Base-by-base conservation (phyloP, 495 filamentous ascomycete species). In the Parathielavia appendiculata region DNA sequence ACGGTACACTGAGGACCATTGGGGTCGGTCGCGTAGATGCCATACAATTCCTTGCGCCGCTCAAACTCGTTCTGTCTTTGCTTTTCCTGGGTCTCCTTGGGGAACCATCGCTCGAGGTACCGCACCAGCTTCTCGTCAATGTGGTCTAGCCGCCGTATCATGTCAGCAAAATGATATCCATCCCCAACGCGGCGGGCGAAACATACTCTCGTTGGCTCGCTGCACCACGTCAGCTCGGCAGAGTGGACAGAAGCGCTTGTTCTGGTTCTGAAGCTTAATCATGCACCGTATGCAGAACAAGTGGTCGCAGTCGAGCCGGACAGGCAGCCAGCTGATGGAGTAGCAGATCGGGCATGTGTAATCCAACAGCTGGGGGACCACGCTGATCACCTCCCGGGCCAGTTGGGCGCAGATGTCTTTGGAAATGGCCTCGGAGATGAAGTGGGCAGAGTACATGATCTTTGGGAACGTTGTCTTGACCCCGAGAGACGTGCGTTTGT, bases 341-440 rank as follows among this genome's bases (percentile, higher is more conserved):
- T 80, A 80, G 41, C 88, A 91, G 17, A 91, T 81, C n/a, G 86
- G 83, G 61, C 88, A 91, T 30, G 81, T 75, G 70, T 87, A 88
- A 70, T 90, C 87, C 45, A 86, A 80, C 23, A 89, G 64, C 60
- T 87, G 87, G 13, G 88, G 88, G 16, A 90, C 84, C 44, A 83
- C 72, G 13, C 74, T 73, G 39, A 91, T 71, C 2, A 91, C 76
- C 39, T 87, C 79, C 13, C 76, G 76, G 6, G 80, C 82, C 45
- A 91, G 71, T 60, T 85, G 80, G 34, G 80, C 79, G 70, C 85
- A 88, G 40, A 90, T 73, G 41, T 84, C 80, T 60, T 81, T 86
- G 23, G 88, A 82, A 36, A 89, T 77, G 34, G 69, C 75, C 50
- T 73, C 79, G 5, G 80, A 76, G 60, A 84, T 76, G 56, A 81